Percentiles rank a stretch among this genome's conserved stretches.
Evolutionary conservation across 805 yeast species (phyloP).

Genomic region (Groenewaldozyma salmanticensis): DNA sequence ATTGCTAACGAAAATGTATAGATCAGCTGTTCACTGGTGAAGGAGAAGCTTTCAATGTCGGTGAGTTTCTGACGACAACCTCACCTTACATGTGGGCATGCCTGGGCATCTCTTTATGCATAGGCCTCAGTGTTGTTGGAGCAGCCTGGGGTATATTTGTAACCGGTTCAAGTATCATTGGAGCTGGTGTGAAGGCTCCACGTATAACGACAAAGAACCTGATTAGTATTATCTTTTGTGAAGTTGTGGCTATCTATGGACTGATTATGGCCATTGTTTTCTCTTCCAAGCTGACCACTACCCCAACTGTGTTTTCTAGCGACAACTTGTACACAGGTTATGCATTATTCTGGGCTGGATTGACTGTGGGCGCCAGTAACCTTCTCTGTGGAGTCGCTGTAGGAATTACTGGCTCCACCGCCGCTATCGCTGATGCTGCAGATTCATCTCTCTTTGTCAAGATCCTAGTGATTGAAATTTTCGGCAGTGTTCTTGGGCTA

Average conservation of each 20-base stretch:
- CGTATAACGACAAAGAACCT: slow-evolving; percentile 94
- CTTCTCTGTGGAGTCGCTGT: slow-evolving; percentile 95
- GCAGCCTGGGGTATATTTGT: slow-evolving; percentile 99
- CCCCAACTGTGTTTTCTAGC: slow-evolving; percentile 59
- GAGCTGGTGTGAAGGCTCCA: slow-evolving; percentile 98
- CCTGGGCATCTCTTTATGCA: slow-evolving; percentile 80
- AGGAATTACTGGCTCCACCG: slow-evolving; percentile 97
- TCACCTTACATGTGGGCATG: slow-evolving; percentile 98
- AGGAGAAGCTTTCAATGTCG: slow-evolving; percentile 87
- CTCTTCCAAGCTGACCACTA: slow-evolving; percentile 72
- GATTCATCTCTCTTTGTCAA: slow-evolving; percentile 91
- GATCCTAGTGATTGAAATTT: slow-evolving; percentile 92
- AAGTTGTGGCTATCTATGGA: slow-evolving; percentile 97
- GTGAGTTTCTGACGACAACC: slow-evolving; percentile 70
- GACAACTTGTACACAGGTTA: slow-evolving; percentile 91
- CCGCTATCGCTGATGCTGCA: slow-evolving; percentile 96
- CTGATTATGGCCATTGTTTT: slow-evolving; percentile 96
- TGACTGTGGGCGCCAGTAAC: slow-evolving; percentile 89
- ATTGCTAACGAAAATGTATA: background rate
- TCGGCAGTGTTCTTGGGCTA: slow-evolving; percentile 91
- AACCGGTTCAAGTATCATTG: slow-evolving; percentile 88
- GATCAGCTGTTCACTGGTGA: slow-evolving; percentile 68
- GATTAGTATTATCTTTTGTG: slow-evolving; percentile 95
- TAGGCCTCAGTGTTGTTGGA: slow-evolving; percentile 90
- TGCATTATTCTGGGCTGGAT: slow-evolving; percentile 95